Evolutionary conservation across 2,329 filamentous ascomycete genomes (phyloP), one percentile per base, ranked within the genome.

Genomic region (Thelonectria rubi): DNA sequence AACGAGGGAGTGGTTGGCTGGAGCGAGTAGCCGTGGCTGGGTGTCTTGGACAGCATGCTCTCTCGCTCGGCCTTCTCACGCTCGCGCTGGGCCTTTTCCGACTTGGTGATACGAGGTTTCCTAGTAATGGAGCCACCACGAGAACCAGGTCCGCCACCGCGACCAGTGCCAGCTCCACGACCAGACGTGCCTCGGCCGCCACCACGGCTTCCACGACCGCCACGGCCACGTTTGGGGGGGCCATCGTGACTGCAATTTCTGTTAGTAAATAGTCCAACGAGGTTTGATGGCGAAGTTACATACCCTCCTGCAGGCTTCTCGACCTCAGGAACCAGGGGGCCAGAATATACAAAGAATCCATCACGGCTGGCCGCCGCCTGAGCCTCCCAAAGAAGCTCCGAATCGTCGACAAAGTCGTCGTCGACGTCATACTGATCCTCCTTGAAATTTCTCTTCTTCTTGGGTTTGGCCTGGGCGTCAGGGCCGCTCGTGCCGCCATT

Each of bases 331-430:
- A 98, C 86, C 48, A 99, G 81, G 9, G 94, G 94, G 3, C 95
- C 95, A 63, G 92, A 96, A 78, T 97, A 99, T 1, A 99, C 95
- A 75, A 98, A 99, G 81, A 98, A 99, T 1, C 95, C 95, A 74
- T 98, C 95, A 69, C 94, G 92, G 68, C 92, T 94, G 48, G 95
- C 94, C 5, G 94, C 93, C 7, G 94, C 94, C 74, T 97, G 92
- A 73, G 97, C 93, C 77, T 98, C 93, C 94, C 94, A 98, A 1
- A 96, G 84, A 73, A 97, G 78, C 76, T 99, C 95, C 1, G 93
- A 96, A 74, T 99, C 95, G 72, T 99, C 95, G 58, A 94, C 88
- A 77, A 94, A 94, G 55, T 90, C 91, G 72, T 94, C 91, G 49
- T 91, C 89, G 71, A 91, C 90, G 73, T 94, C 91, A 71, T 94